Percentiles rank a stretch among this genome's conserved stretches.
phyloP scores from a whole-genome alignment of 768 basidiomycete genomes.

The Suillus clintonianus region DNA sequence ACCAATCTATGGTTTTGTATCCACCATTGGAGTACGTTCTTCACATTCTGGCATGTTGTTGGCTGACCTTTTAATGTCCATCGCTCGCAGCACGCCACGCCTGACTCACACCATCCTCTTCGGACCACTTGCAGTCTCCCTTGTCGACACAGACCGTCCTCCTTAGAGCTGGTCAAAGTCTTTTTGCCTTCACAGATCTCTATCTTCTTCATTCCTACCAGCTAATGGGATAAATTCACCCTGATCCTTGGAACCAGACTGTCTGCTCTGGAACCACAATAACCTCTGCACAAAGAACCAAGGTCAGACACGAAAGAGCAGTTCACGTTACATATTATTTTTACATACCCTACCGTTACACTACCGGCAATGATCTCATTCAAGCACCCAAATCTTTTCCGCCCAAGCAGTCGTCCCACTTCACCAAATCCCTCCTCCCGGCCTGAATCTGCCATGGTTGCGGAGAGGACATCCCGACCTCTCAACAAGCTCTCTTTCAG shows the following conservation, averaged over 20 bases:
- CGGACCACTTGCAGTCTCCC: constrained; percentile 57
- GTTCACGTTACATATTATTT: neutral
- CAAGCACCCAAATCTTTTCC: constrained; percentile 68
- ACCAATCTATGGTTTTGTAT: constrained; percentile 58
- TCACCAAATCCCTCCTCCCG: constrained; percentile 51
- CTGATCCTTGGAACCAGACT: constrained; percentile 40
- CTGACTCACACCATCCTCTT: constrained; percentile 57
- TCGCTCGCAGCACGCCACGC: constrained; percentile 21
- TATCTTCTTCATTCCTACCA: constrained; percentile 6
- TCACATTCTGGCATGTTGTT: neutral
- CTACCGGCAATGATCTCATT: constrained; percentile 54
- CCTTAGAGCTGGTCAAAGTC: constrained; percentile 54
- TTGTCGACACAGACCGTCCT: constrained; percentile 74
- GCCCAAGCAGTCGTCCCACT: constrained; percentile 61
- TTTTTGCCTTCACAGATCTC: constrained; percentile 14
- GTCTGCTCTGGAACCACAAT: constrained; percentile 29
- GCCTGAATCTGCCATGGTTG: constrained; percentile 31
- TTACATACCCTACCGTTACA: constrained; percentile 17
- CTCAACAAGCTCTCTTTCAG: constrained; percentile 60
- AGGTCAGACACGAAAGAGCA: neutral
- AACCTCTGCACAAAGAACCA: constrained; percentile 7
- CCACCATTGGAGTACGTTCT: constrained; percentile 33
- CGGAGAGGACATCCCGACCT: constrained; percentile 52
- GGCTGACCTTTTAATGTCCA: constrained; percentile 5
- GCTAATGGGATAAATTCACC: constrained; percentile 47